Percentiles rank a stretch among this genome's conserved stretches.
Conservation (phyloP, 2,329 filamentous ascomycete species). For the Fusarium sp. region DNA sequence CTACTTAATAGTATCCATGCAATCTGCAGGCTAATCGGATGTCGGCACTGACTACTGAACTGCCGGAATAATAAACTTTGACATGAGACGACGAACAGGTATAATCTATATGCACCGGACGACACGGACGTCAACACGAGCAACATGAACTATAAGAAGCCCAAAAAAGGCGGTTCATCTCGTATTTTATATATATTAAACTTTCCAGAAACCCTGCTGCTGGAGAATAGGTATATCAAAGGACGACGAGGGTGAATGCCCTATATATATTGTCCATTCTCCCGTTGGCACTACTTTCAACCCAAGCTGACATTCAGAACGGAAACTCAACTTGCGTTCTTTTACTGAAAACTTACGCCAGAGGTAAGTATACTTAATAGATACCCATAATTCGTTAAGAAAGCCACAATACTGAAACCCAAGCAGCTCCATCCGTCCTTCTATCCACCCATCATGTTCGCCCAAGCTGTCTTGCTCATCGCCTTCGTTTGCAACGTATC, state of each 20-base stretch:
- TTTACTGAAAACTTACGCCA: fast-evolving
- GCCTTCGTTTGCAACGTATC: not conserved
- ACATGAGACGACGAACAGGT: not conserved
- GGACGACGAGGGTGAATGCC: not conserved
- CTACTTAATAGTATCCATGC: not conserved
- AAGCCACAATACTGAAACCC: not conserved
- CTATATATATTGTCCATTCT: not conserved
- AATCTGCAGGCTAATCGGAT: not conserved
- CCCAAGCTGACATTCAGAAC: not conserved
- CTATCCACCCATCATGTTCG: not conserved
- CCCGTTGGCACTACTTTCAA: fast-evolving
- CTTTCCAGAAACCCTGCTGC: not conserved
- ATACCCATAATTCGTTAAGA: fast-evolving
- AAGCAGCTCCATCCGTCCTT: not conserved
- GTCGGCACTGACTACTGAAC: not conserved
- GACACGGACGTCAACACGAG: not conserved
- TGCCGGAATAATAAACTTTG: not conserved
- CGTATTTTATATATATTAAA: not conserved
- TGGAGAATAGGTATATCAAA: not conserved
- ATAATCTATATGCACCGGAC: not conserved
- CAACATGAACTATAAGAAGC: not conserved
- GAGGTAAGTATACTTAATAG: not conserved
- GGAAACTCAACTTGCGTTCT: not conserved
- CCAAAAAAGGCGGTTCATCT: fast-evolving
- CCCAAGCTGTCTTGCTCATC: not conserved